Base-by-base conservation (phyloP, 495 filamentous ascomycete genomes). In the Neurospora intermedia region DNA sequence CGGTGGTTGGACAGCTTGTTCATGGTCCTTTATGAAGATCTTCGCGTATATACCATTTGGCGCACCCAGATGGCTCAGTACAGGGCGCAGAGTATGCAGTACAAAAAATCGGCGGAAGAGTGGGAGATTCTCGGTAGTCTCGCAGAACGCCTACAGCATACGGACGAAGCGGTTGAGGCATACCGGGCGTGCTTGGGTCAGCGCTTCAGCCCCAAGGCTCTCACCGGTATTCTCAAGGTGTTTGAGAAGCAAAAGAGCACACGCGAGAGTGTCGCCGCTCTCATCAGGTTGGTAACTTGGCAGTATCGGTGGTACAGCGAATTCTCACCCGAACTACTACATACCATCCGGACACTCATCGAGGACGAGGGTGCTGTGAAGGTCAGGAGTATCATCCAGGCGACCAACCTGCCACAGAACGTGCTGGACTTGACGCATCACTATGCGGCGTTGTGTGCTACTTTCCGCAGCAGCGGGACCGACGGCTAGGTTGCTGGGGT, bases 291-390 rank as follows among this genome's bases (percentile, higher is more conserved):
- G 69, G 93, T 98, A 43, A 92, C 95, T 6, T 99, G 96, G 96
- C 95, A 99, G 84, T 98, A 98, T 82, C 89, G 96, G 74, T 98
- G 96, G 96, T 99, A 98, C 83, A 97, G 94, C 38, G 96, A 99
- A 92, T 99, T 98, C 82, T 97, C 94, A 20, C 96, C 96, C 13
- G 89, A 92, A 70, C 86, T 99, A 20, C 88, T 98, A 38, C 92
- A 88, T 79, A 89, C 93, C 10, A 90, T 98, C 71, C 91, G 96
- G 75, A 94, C 91, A 75, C 86, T 98, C 75, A 98, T 99, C 80
- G 96, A 97, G 80, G 95, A 97, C 71, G 96, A 99, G 81, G 96
- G 96, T 69, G 96, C 95, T 27, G 93, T 99, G 78, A 99, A 99
- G 83, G 91, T 98, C 43, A 89, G 96, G 76, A 97, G 94, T 77